Conservation (phyloP, 2,329 filamentous ascomycete genomes). For the Talaromyces sp. region DNA sequence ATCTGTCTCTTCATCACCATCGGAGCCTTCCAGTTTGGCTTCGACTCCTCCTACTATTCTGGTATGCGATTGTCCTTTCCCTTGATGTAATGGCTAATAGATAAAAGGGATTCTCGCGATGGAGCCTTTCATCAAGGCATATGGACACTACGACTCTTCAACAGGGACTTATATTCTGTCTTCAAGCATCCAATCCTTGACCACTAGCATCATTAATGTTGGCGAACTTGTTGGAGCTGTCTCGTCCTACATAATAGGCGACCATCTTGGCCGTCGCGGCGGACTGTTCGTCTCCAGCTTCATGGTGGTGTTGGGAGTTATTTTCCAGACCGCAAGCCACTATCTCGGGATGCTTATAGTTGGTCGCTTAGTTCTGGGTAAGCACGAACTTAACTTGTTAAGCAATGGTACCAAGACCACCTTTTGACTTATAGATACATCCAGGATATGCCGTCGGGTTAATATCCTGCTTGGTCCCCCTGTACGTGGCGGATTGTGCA, state of each 20-base stretch:
- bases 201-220: conserved; percentile 11
- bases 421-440: neutral
- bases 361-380: conserved; percentile 68
- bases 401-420: neutral
- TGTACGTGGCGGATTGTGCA: conserved; percentile 81
- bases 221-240: conserved; percentile 4
- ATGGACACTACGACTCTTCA: conserved; percentile 6
- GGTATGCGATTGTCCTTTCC: neutral
- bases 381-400: neutral
- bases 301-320: conserved; percentile 68
- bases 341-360: conserved; percentile 63
- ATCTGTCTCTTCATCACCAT: conserved; percentile 11
- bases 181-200: conserved; percentile 2
- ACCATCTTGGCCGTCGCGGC: conserved; percentile 63
- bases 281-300: conserved; percentile 68
- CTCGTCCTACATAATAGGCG: conserved; percentile 32
- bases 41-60: conserved; percentile 5
- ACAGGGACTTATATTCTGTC: neutral
- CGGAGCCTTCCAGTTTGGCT: neutral
- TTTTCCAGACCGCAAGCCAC: conserved; percentile 61
- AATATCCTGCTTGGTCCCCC: conserved; percentile 74
- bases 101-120: neutral
- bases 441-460: conserved; percentile 70
- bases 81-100: neutral
- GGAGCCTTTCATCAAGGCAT: conserved; percentile 4